Conservation (phyloP, 2,329 filamentous ascomycete species). For the Aspergillus jensenii region DNA sequence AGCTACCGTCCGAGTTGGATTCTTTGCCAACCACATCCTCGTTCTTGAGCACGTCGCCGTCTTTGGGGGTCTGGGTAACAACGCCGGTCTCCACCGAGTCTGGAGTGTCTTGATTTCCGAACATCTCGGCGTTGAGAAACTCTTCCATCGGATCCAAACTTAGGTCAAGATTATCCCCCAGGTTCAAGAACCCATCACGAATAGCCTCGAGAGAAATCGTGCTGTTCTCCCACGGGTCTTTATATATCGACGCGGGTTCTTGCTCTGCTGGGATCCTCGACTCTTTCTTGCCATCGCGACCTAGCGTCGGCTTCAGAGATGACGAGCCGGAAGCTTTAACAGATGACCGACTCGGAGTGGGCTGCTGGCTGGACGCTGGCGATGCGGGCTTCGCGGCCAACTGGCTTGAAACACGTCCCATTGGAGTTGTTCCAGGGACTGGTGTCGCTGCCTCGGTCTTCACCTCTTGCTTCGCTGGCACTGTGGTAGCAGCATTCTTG, state of each 20-base stretch:
- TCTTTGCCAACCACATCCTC: constrained; percentile 33
- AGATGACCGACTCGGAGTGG: constrained; percentile 29
- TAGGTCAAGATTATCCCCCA: constrained; percentile 30
- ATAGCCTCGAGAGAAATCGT: constrained; percentile 39
- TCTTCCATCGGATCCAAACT: constrained; percentile 39
- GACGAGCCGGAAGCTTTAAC: constrained; percentile 23
- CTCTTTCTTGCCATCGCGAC: constrained; percentile 29
- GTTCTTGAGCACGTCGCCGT: constrained; percentile 33
- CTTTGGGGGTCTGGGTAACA: constrained; percentile 39
- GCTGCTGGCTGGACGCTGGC: constrained; percentile 34
- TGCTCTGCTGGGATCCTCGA: constrained; percentile 22
- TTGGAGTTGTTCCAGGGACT: constrained; percentile 28
- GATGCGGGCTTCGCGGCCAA: constrained; percentile 34
- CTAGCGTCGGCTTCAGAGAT: constrained; percentile 23
- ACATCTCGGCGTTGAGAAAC: constrained; percentile 38
- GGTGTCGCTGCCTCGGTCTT: constrained; percentile 31
- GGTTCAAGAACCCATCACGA: constrained; percentile 37
- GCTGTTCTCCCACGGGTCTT: constrained; percentile 40
- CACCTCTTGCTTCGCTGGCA: constrained; percentile 28
- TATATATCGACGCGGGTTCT: constrained; percentile 12
- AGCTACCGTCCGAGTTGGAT: constrained; percentile 26
- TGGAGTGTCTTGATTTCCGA: constrained; percentile 36
- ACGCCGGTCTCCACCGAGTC: constrained; percentile 37
- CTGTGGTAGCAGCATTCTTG: constrained; percentile 21
- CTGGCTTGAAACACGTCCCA: constrained; percentile 35